Evolutionary conservation across 83 land plant species (phyloP), one percentile per base, ranked within the genome.

Genomic region (Picea engelmannii): DNA sequence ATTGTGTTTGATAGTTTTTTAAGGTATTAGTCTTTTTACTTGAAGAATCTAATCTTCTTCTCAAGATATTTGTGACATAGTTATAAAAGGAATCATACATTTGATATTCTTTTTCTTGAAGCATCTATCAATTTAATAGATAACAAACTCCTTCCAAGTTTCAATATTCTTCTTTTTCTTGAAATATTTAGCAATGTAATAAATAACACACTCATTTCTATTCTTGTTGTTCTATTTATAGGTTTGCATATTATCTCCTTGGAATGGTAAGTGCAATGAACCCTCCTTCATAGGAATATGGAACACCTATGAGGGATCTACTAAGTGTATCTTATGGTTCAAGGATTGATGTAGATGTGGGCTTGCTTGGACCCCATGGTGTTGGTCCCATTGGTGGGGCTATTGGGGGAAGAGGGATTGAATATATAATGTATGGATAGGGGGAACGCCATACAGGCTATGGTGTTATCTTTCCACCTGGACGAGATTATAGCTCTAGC

Each of bases 391-490:
- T 88, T 67, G 68, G 88, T 79, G 92, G 95, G 3, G 89, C 88
- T 40, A 88, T 85, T 82, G 89, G 89, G 4, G 78, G 82, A 27
- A 92, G 91, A 81, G 85, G 85, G 68, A 82, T 85, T 68, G 95
- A 89, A 31, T 90, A 89, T 78, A 80, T 89, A 23, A 59, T 86
- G 31, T 87, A 90, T 85, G 81, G 75, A 3, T 88, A 87, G 49
- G 85, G 88, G 40, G 79, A 90, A 47, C 76, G 87, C 42, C 84
- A 81, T 73, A 81, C 89, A 35, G 90, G 88, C 18, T 93, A 93
- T 85, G 95, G 95, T 70, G 94, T 93, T 13, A 84, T 90, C 70
- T 79, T 91, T 74, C 96, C 96, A 47, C 92, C 94, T 82, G 94
- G 96, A 38, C 89, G 96, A n/a, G 94, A 93, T 73, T 93, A 93